phyloP scores from a whole-genome alignment of 257 asterid species.

The Jacaranda mimosifolia region DNA sequence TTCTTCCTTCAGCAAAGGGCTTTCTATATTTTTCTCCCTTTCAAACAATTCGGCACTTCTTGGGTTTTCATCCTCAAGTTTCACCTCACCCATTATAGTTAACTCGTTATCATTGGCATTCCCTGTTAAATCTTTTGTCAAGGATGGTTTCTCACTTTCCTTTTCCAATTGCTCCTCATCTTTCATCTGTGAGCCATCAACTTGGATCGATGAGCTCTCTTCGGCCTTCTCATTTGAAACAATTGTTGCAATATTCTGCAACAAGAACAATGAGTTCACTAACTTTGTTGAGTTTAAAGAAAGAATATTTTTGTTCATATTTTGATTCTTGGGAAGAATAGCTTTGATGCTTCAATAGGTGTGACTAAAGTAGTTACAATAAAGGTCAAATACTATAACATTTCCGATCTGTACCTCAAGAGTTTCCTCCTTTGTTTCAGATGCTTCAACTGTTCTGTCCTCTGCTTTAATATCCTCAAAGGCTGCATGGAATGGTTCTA shows the following conservation, averaged over 20 bases:
- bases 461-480: no score
- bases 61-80: conserved; percentile 26
- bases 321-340: background rate
- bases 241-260: conserved; percentile 36
- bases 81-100: conserved; percentile 23
- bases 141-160: conserved; percentile 32
- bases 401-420: conserved; percentile 36
- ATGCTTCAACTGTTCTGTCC: background rate
- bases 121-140: conserved; percentile 8
- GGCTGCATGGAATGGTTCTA: no score
- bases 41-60: conserved; percentile 21
- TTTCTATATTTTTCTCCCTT: background rate
- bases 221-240: conserved; percentile 40
- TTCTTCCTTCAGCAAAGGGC: background rate
- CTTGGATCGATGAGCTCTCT: conserved; percentile 23
- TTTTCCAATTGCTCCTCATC: conserved; percentile 33
- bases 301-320: background rate
- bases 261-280: conserved; percentile 27
- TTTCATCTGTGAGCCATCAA: conserved; percentile 30
- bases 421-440: no score
- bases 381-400: background rate
- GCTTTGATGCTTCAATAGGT: background rate
- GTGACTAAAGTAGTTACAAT: background rate
- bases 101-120: conserved; percentile 18
- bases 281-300: conserved; percentile 32